Conservation (phyloP, 2,329 filamentous ascomycete genomes). For the Pseudogymnoascus verrucosus region DNA sequence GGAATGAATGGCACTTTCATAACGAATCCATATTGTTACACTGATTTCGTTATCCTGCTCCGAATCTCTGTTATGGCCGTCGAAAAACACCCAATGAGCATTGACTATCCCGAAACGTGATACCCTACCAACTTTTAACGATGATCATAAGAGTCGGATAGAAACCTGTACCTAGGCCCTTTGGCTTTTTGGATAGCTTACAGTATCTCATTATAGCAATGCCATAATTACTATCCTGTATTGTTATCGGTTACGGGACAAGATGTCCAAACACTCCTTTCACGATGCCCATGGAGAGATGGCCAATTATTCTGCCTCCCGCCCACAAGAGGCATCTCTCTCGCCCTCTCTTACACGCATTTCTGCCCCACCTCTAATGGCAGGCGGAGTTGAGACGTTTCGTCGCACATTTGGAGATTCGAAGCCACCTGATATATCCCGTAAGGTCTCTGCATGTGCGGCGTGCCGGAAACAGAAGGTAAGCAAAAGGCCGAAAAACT, state of each 20-base stretch:
- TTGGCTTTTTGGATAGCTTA: neutral
- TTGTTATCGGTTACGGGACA: neutral
- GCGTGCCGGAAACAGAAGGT: slow-evolving; percentile 34
- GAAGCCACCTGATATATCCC: slow-evolving; percentile 30
- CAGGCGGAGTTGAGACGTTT: neutral
- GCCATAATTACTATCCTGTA: neutral
- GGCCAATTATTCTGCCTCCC: neutral
- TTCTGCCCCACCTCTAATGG: neutral
- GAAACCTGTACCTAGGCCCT: neutral
- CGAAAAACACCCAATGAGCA: neutral
- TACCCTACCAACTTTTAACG: neutral
- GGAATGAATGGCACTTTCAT: too few species aligned
- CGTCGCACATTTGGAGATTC: slow-evolving; percentile 26
- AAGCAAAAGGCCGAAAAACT: neutral
- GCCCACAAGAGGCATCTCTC: neutral
- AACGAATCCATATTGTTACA: too few species aligned
- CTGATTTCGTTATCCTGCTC: too few species aligned
- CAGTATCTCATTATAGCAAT: neutral
- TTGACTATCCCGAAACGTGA: neutral
- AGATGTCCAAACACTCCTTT: neutral
- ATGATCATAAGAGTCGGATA: neutral
- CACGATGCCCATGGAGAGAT: neutral
- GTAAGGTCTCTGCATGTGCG: slow-evolving; percentile 31
- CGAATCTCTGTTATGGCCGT: too few species aligned
- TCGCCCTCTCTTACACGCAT: neutral